Evolutionary conservation across 73 alveolate species (phyloP).

Genomic region (Tetrahymena elliotti): DNA sequence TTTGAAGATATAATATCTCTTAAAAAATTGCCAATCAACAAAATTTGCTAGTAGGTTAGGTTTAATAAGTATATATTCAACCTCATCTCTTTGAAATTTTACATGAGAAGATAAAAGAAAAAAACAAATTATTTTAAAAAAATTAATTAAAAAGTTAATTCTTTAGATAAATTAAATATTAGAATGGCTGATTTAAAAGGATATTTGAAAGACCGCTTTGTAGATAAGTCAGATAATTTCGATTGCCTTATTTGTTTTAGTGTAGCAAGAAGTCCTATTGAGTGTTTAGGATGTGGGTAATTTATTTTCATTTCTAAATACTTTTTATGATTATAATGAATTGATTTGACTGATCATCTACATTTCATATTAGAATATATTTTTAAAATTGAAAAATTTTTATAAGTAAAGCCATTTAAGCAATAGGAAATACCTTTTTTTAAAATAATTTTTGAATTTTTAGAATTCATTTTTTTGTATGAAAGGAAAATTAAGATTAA

Average conservation of each 20-base stretch:
- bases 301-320: conserved; percentile 18
- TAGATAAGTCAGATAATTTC: conserved; percentile 47
- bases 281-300: conserved; percentile 55
- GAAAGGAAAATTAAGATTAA: too few relatives aligned
- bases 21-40: not conserved
- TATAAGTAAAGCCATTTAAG: too few relatives aligned
- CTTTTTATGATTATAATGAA: too few relatives aligned
- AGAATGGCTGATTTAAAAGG: conserved; percentile 29
- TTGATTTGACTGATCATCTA: too few relatives aligned
- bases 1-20: not conserved
- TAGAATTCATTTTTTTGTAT: too few relatives aligned
- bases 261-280: conserved; percentile 53
- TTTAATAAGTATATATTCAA: not conserved
- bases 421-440: too few relatives aligned
- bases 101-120: not conserved
- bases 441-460: too few relatives aligned
- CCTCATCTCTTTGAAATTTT: not conserved
- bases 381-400: too few relatives aligned
- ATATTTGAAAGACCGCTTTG: conserved; percentile 31
- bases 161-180: conserved; percentile 1
- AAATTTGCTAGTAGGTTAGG: not conserved
- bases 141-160: conserved; percentile 3
- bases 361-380: too few relatives aligned
- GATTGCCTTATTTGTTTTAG: conserved; percentile 48
- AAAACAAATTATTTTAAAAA: not conserved